Conservation (phyloP, 2,329 filamentous ascomycete species). For the Elsinoe perseae region DNA sequence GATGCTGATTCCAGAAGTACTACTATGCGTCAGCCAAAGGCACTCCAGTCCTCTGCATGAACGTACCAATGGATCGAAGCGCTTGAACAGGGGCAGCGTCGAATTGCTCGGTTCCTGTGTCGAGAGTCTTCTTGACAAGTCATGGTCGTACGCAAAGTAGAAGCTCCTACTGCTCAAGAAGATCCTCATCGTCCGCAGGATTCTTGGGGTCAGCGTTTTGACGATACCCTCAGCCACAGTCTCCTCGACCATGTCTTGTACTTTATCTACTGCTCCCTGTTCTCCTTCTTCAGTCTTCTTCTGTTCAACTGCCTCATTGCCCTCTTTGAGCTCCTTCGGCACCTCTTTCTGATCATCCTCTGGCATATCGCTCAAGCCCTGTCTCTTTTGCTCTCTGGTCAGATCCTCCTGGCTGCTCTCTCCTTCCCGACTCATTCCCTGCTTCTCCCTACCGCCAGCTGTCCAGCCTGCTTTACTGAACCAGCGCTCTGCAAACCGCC, state of each 20-base stretch:
- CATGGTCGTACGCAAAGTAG: constrained; percentile 91
- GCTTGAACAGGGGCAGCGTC: constrained; percentile 58
- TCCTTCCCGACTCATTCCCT: constrained; percentile 56
- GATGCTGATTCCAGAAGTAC: constrained; percentile 86
- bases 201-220: constrained; percentile 63
- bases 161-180: constrained; percentile 79
- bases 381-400: constrained; percentile 29
- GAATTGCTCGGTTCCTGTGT: constrained; percentile 34
- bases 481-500: constrained; percentile 83
- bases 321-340: constrained; percentile 13
- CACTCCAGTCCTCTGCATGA: neutral
- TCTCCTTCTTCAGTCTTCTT: constrained; percentile 3
- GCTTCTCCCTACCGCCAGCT: constrained; percentile 58
- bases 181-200: constrained; percentile 74
- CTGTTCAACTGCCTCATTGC: neutral
- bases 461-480: constrained; percentile 81
- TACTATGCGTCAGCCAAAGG: constrained; percentile 24
- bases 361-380: constrained; percentile 29
- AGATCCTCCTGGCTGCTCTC: constrained; percentile 24
- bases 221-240: constrained; percentile 20
- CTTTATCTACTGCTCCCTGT: constrained; percentile 1
- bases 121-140: constrained; percentile 64
- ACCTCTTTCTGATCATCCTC: constrained; percentile 28
- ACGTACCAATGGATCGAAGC: constrained; percentile 59
- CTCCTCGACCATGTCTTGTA: constrained; percentile 9